Percentiles rank a stretch among this genome's conserved stretches.
Conservation (phyloP, 495 filamentous ascomycete genomes). For the Podospora tetraspora region DNA sequence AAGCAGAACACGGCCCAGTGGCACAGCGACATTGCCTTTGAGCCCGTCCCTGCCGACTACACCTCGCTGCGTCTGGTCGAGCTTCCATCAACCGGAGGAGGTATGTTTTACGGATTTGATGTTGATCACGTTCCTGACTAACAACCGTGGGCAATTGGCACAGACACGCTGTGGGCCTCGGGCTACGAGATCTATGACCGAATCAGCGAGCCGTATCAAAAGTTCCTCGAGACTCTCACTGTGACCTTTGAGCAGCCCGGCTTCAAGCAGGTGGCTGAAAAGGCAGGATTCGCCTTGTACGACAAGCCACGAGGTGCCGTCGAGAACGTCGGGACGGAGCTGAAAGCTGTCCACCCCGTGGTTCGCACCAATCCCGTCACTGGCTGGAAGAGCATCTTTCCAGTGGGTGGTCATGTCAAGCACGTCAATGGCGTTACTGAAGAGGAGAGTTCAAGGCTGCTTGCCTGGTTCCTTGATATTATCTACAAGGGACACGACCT, state of each 20-base stretch:
- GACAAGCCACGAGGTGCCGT: conserved; percentile 54
- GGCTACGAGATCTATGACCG: conserved; percentile 74
- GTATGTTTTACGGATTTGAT: conserved; percentile 31
- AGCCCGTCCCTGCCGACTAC: conserved; percentile 60
- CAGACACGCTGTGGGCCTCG: conserved; percentile 55
- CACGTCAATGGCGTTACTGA: conserved; percentile 61
- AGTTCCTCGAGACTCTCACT: conserved; percentile 61
- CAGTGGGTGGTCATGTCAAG: conserved; percentile 55
- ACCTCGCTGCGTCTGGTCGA: conserved; percentile 53
- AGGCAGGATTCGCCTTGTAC: conserved; percentile 52
- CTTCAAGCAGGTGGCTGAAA: conserved; percentile 51
- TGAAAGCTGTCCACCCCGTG: conserved; percentile 61
- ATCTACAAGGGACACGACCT: conserved; percentile 70
- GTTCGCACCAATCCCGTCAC: conserved; percentile 74
- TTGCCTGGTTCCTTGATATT: conserved; percentile 54
- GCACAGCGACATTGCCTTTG: conserved; percentile 64
- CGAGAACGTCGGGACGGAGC: conserved; percentile 56
- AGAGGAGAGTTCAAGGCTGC: conserved; percentile 54
- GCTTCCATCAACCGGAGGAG: conserved; percentile 62
- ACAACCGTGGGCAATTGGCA: no score
- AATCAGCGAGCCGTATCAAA: conserved; percentile 57
- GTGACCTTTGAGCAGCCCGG: conserved; percentile 58
- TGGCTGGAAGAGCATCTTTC: conserved; percentile 70
- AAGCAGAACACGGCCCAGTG: conserved; percentile 44
- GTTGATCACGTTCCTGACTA: no score